Evolutionary conservation across 106 monocot genomes (phyloP), one percentile per base, ranked within the genome.

Genomic region (Cymbidium sinense): DNA sequence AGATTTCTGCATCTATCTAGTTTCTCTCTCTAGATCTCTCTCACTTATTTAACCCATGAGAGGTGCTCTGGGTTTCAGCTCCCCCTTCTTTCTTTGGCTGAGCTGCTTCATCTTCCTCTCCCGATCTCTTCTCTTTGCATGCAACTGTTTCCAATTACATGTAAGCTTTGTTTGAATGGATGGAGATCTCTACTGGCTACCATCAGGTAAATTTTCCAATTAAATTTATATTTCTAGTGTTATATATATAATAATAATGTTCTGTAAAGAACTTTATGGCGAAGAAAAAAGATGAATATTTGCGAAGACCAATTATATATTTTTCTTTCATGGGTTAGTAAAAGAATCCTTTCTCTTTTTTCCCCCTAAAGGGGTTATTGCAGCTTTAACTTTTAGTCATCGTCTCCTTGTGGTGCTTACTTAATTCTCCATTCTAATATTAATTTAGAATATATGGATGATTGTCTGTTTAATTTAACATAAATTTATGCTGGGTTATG

Each of bases 101-200:
- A 41, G 41, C 13, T 47, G 15, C 47, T 13, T 15, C 13, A 2
- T 58, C 23, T 1, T 58, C 58, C 58, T 52, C 52, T 52, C 18
- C 15, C 33, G 1, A 13, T 19, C 35, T 70, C 15, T 47, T 6
- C 34, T 31, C 77, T 47, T 47, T 47, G 47, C 47, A 47, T 47
- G 47, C 11, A 15, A 13, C 47, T 15, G 47, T 15, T 47, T 47
- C 15, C 13, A 47, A 47, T 47, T 77, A 21, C 77, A 12, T 11
- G 36, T 11, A 9, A 37, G 41, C 27, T 72, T 77, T 28, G 19
- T 50, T 73, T 81, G 77, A 64, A 81, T 85, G 81, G 74, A 85
- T 85, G 85, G 85, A 85, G 73, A 78, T 82, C 64, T 82, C 85
- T 52, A 81, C 28, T 78, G 81, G 47, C 13, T 44, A 78, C 64